Conservation (phyloP, 768 basidiomycete species). For the Daedaleopsis sinensis region DNA sequence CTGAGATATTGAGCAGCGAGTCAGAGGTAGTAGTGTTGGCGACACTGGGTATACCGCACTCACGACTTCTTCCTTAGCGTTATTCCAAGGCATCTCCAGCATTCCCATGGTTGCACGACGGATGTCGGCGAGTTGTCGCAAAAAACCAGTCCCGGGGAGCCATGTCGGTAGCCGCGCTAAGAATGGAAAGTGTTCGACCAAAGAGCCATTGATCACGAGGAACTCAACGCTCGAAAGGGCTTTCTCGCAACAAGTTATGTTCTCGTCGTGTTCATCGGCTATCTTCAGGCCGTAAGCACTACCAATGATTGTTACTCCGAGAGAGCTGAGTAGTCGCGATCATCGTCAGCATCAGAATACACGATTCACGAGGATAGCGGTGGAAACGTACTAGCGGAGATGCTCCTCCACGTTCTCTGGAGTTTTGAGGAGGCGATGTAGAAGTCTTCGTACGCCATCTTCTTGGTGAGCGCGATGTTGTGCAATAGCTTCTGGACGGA, state of each 20-base stretch:
- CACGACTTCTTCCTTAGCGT: constrained; percentile 3
- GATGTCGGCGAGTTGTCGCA: not conserved
- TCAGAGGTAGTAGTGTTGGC: not conserved
- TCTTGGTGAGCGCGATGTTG: constrained; percentile 4
- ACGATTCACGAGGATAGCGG: not conserved
- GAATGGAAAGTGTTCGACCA: constrained; percentile 2
- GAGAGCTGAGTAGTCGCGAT: not conserved
- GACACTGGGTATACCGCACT: not conserved
- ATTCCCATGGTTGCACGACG: not conserved
- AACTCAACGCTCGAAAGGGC: not conserved
- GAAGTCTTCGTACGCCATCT: not conserved
- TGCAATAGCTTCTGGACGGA: constrained; percentile 17
- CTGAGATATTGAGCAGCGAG: not conserved
- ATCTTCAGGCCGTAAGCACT: not conserved
- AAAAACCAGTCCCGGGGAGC: constrained; percentile 5
- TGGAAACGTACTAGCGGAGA: not conserved
- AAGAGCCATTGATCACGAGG: not conserved
- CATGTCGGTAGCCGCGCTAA: constrained; percentile 5
- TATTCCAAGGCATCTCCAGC: not conserved
- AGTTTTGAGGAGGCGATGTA: constrained; percentile 2
- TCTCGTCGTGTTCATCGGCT: not conserved
- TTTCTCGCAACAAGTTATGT: not conserved
- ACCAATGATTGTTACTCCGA: not conserved
- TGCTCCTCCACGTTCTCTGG: not conserved
- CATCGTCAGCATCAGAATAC: not conserved